Evolutionary conservation across 495 filamentous ascomycete genomes (phyloP).

Genomic region (Chlorociboria aeruginascens): DNA sequence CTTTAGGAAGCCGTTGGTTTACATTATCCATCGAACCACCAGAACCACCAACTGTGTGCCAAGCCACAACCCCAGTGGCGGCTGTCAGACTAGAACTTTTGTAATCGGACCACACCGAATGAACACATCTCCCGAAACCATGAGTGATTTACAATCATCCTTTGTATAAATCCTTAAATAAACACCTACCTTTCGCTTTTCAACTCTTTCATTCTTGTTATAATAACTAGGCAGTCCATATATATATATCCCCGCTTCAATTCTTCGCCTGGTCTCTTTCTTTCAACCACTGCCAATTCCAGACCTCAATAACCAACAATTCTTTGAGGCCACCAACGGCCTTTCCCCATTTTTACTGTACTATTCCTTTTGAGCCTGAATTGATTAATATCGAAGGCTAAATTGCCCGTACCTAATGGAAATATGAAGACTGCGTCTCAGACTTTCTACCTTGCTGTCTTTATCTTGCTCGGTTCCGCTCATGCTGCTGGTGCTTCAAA

Average conservation of each 20-base stretch:
- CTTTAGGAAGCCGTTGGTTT: too few species aligned
- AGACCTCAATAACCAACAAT: background rate
- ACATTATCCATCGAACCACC: too few species aligned
- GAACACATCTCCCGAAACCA: conserved; percentile 13
- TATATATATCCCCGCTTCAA: background rate
- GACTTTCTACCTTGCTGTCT: conserved; percentile 66
- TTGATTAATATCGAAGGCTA: background rate
- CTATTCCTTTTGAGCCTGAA: background rate
- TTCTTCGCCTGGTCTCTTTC: background rate
- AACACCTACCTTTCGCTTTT: too few species aligned
- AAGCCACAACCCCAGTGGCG: too few species aligned
- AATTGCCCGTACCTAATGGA: background rate
- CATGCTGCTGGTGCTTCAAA: conserved; percentile 23
- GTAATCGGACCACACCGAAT: conserved; percentile 12
- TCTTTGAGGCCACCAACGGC: background rate
- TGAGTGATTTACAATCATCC: conserved; percentile 10
- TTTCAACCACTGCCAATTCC: conserved; percentile 1
- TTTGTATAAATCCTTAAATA: background rate
- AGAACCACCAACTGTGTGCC: too few species aligned
- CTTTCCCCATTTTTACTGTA: background rate
- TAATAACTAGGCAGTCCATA: too few species aligned
- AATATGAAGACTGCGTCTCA: conserved; percentile 56
- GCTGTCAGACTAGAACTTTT: background rate
- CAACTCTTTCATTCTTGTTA: too few species aligned
- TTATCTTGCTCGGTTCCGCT: conserved; percentile 52